A percentile compares a stretch with the other conserved stretches of the same genome.
These are phyloP conservation scores for Ceratobasidium sp. DNA, from an alignment of 1,284 basidiomycete genomes.

Conservation along the genomic window DNA sequence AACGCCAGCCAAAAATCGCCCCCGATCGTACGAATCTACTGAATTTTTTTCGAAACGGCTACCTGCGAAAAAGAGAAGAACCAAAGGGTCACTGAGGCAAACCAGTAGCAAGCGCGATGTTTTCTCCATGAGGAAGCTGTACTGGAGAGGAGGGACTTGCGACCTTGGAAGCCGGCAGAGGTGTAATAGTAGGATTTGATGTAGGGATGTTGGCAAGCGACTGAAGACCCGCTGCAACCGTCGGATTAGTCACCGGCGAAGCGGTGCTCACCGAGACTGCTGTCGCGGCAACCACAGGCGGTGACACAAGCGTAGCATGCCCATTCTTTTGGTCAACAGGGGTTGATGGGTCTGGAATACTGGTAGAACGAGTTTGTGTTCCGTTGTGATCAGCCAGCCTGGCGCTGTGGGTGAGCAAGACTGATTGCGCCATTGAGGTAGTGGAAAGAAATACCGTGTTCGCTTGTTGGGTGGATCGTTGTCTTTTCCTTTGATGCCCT, in stretches of 20 bases:
- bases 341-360: neutral
- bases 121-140: constrained; percentile 28
- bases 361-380: neutral
- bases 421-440: neutral
- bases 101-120: constrained; percentile 16
- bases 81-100: neutral
- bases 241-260: constrained; percentile 36
- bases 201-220: constrained; percentile 32
- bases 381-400: constrained; percentile 21
- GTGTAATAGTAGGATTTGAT: constrained; percentile 30
- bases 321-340: neutral
- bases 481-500: constrained; percentile 36
- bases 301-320: constrained; percentile 1
- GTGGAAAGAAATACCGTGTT: constrained; percentile 20
- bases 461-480: constrained; percentile 38
- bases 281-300: constrained; percentile 23
- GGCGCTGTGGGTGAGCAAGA: neutral
- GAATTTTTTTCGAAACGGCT: neutral
- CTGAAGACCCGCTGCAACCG: constrained; percentile 37
- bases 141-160: constrained; percentile 8
- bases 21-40: constrained; percentile 1
- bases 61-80: constrained; percentile 9
- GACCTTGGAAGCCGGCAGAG: neutral
- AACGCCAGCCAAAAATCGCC: constrained; percentile 24
- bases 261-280: constrained; percentile 38